Conservation (phyloP, 768 basidiomycete species). For the Tremella fuciformis region DNA sequence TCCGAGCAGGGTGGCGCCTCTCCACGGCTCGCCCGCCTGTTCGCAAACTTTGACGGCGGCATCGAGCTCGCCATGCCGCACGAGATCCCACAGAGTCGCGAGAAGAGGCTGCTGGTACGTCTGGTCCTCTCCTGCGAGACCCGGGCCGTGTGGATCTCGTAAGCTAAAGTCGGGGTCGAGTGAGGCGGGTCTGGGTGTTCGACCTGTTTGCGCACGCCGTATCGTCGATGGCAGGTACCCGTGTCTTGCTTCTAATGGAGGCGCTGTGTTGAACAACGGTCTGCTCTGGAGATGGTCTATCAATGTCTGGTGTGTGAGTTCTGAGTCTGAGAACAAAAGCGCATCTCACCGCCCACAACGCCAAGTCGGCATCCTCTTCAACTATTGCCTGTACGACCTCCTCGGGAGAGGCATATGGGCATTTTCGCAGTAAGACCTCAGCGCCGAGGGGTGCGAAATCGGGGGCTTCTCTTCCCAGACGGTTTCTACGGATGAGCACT, state of each 20-base stretch:
- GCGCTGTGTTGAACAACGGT: conserved; percentile 30
- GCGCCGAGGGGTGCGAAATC: conserved; percentile 28
- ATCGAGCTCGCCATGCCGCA: conserved; percentile 79
- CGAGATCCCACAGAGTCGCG: conserved; percentile 73
- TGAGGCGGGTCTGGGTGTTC: conserved; percentile 17
- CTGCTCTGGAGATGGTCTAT: conserved; percentile 45
- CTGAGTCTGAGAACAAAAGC: background rate
- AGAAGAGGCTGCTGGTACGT: conserved; percentile 75
- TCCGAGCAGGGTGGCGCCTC: conserved; percentile 83
- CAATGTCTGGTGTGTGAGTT: conserved; percentile 24
- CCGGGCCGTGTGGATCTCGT: conserved; percentile 40
- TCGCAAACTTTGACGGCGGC: conserved; percentile 79
- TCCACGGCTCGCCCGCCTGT: conserved; percentile 83
- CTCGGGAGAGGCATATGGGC: conserved; percentile 42
- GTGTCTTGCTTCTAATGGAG: conserved; percentile 44
- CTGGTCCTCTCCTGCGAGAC: conserved; percentile 55
- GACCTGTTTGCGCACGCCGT: conserved; percentile 26
- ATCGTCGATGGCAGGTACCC: conserved; percentile 45
- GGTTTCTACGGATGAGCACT: conserved; percentile 21
- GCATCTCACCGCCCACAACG: conserved; percentile 30
- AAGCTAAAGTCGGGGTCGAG: conserved; percentile 46
- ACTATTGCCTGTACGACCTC: conserved; percentile 41
- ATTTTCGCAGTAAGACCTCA: conserved; percentile 18
- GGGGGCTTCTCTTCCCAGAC: conserved; percentile 29
- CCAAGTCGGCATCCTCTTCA: conserved; percentile 38